Base-by-base conservation (phyloP, 345 rosid genomes). In the Murraya paniculata region DNA sequence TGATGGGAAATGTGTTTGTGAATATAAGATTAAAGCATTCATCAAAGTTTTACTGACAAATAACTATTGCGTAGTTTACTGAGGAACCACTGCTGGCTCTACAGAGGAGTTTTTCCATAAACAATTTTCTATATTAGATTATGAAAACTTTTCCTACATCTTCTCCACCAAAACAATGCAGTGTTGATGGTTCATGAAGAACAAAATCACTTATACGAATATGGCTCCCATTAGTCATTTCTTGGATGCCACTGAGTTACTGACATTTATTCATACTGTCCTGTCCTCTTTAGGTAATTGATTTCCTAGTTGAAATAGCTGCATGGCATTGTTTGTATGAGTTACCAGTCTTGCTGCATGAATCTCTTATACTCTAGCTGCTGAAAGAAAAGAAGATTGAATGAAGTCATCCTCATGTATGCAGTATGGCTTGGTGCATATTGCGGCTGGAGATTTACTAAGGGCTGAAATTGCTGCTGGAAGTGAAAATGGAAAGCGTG, bases 371-470 rank as follows among this genome's bases (percentile, higher is more conserved):
- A 58, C 53, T 71, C 31, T 58, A 59, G 50, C 38, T 55, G n/a
- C 33, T 45, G 38, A 78, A 78, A 73, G 66, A 81, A 67, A 75
- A 65, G 62, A 33, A 74, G 76, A 70, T 71, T 79, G 75, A 72
- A 80, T 74, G 60, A 81, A 72, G 75, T 87, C 77, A 48, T 83
- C 82, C 68, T 86, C 82, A 8, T 85, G 75, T 81, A 78, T 92
- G 86, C 93, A 95, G 99, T 93, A 93, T 78, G 93, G 88, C 78
- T 91, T 95, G 90, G 98, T 91, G 78, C 99, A 93, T 64, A 78
- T 95, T 83, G 90, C 99, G 77, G 98, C 97, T 81, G 97, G 98
- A 70, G 98, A 95, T 88, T 83, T 93, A 62, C 84, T 95, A 79
- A 87, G 97, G 83, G 90, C 90, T 18, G 96, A 95, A 83, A 78